Base-by-base conservation (phyloP, 176 grass and related monocot genomes). In the Carex kokanica region DNA sequence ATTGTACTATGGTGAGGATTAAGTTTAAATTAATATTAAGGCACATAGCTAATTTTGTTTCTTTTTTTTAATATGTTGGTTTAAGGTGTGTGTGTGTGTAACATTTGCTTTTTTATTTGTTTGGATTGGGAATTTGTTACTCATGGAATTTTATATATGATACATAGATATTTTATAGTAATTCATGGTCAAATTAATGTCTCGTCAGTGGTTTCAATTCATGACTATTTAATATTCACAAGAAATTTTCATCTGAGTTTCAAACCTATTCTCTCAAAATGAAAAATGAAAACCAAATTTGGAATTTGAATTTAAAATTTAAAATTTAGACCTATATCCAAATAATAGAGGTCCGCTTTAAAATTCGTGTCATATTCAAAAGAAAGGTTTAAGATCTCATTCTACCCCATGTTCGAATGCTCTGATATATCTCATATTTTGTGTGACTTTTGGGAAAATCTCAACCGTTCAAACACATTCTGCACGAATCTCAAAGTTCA, bases 1-100 rank as follows among this genome's bases (percentile, higher is more conserved):
- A 77, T 77, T 77, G 73, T 55, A 77, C 73, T 49, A 77, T 77
- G 56, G 15, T 31, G 73, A 77, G 24, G 15, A 77, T 55, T 77
- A 11, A 77, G 14, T 55, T 55, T 77, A 11, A 66, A 23, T 82
- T n/a, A n/a, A n/a, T n/a, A 47, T 36, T 65, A 25, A 51, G 45
- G 54, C 36, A 14, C 17, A 43, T 47, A 3, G 64, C 38, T n/a
- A 54, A 63, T 41, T 81, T 21, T 25, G 45, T 12, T 3, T 18
- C 60, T 23, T 2, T 74, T 74, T 15, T 72, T 72, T 45, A 20
- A 36, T 23, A 53, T 74, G 11, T 27, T 27, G 5, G 36, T 25
- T 31, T 31, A 31, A 2, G 29, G 29, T 31, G 70, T 27, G 11
- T 2, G 34, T n/a, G 5, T 7, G 21, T 27, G 12, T 75, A 27